phyloP scores from a whole-genome alignment of 2,329 filamentous ascomycete species.

The Penicillium janthinellum region DNA sequence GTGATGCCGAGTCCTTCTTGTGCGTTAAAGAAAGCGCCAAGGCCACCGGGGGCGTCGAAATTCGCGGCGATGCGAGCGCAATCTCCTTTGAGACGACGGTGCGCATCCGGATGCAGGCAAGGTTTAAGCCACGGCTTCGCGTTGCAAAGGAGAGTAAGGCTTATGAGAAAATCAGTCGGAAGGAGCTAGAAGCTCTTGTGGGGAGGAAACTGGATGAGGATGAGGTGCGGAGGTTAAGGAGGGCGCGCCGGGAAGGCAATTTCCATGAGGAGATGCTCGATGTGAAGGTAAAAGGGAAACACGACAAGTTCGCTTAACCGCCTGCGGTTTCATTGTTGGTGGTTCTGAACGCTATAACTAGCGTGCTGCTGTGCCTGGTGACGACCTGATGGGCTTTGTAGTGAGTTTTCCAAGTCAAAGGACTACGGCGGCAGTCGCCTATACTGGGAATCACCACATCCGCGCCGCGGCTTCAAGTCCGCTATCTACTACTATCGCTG shows the following conservation, averaged over 20 bases:
- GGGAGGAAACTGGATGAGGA: slow-evolving; percentile 78
- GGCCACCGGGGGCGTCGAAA: slow-evolving; percentile 58
- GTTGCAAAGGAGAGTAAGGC: slow-evolving; percentile 81
- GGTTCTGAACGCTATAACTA: not conserved
- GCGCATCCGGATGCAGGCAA: slow-evolving; percentile 88
- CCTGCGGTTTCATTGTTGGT: too few species aligned
- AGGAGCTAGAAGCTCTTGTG: slow-evolving; percentile 79
- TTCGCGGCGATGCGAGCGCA: slow-evolving; percentile 73
- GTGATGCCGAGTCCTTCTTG: slow-evolving; percentile 68
- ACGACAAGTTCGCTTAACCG: slow-evolving; percentile 71
- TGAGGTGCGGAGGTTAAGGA: slow-evolving; percentile 82
- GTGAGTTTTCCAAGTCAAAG: too few species aligned
- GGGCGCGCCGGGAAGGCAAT: slow-evolving; percentile 79
- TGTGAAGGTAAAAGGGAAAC: slow-evolving; percentile 87
- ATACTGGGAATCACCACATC: too few species aligned
- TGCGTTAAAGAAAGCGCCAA: slow-evolving; percentile 57
- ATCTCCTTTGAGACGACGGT: slow-evolving; percentile 71
- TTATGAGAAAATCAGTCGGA: slow-evolving; percentile 79
- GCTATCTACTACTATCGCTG: too few species aligned
- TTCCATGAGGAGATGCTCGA: slow-evolving; percentile 86
- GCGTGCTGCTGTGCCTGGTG: too few species aligned
- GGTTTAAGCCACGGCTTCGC: slow-evolving; percentile 83
- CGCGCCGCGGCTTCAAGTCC: too few species aligned
- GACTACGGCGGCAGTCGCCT: too few species aligned
- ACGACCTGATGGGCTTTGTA: too few species aligned